Evolutionary conservation across 257 asterid genomes (phyloP), one percentile per base, ranked within the genome.

Genomic region (Paraleonurus japonicus): DNA sequence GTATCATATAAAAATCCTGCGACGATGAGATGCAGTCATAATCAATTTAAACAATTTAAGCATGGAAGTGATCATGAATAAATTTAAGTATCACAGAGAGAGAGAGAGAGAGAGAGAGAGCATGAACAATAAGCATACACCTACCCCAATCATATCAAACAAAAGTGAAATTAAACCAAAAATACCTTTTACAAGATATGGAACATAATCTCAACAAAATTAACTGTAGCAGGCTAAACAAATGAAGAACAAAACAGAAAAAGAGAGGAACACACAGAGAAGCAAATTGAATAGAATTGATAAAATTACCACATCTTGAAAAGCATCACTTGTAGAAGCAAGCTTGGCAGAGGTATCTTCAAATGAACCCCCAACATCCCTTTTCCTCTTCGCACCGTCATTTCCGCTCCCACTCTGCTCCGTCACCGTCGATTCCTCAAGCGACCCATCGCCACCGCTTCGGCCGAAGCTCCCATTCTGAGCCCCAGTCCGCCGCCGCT

Each of bases 361-460:
- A 33, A 58, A 55, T 28, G 74, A 86, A 78, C 69, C 76, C 72
- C 73, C 67, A 61, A 61, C 84, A 78, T 81, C 84, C 79, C 89
- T 75, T 73, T 64, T 80, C 80, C 90, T 79, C 85, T 76, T 86
- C 24, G 69, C 78, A 19, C 82, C 84, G 30, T 81, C 84, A 28
- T 39, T 80, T 60, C 74, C 81, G 24, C 83, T 81, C 67, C 83
- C 85, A 70, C 87, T 81, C 73, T 77, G 94, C 72, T 88, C 91
- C 70, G 98, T 92, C 59, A 85, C 80, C 60, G 92, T 88, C 65
- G 98, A 88, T 76, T 85, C 93, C 41, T 83, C 92, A 33, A 83
- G 73, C 13, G 90, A 86, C 37, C 77, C 78, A 24, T 81, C 88
- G 15, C 80, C 78, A 3, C 69, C 67, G 72, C 50, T 41, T 5